phyloP scores from a whole-genome alignment of 352 stramenopile species.

The Pythium plurisporium region DNA sequence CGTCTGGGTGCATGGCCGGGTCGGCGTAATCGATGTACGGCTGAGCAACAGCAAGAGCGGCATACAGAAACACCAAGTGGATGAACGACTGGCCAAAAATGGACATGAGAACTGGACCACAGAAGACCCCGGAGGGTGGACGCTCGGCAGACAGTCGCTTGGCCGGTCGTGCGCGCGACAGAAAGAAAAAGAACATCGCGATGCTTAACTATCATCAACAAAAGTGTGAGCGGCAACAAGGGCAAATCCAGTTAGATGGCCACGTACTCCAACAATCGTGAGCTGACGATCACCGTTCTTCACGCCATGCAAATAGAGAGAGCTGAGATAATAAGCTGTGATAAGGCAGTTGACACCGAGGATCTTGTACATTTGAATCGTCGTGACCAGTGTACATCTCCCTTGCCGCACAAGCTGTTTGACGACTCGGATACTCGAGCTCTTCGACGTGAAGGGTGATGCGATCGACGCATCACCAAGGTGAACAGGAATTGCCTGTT shows the following conservation, averaged over 20 bases:
- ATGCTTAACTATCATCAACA: slow-evolving; percentile 29
- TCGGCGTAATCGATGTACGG: slow-evolving; percentile 60
- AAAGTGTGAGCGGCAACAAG: neutral
- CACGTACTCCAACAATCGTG: slow-evolving; percentile 38
- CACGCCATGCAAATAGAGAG: slow-evolving; percentile 92
- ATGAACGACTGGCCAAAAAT: slow-evolving; percentile 91
- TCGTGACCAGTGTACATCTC: slow-evolving; percentile 95
- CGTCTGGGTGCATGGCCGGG: slow-evolving; percentile 57
- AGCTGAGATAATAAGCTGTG: slow-evolving; percentile 91
- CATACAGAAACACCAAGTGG: slow-evolving; percentile 82
- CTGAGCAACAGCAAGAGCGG: slow-evolving; percentile 40
- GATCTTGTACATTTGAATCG: slow-evolving; percentile 94
- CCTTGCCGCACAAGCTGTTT: slow-evolving; percentile 94
- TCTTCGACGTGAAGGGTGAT: slow-evolving; percentile 94
- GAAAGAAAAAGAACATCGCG: slow-evolving; percentile 53
- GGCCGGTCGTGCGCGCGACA: slow-evolving; percentile 81
- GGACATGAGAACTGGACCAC: slow-evolving; percentile 70
- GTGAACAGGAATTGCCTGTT: slow-evolving; percentile 72
- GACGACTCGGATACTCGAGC: slow-evolving; percentile 63
- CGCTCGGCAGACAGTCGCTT: slow-evolving; percentile 69
- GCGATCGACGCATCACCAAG: slow-evolving; percentile 96
- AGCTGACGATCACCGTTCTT: slow-evolving; percentile 94
- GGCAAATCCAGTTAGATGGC: neutral
- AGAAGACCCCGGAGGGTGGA: slow-evolving; percentile 90
- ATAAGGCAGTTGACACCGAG: slow-evolving; percentile 94